Conservation (phyloP, 306 rosid genomes). For the Amphicarpaea edgeworthii region DNA sequence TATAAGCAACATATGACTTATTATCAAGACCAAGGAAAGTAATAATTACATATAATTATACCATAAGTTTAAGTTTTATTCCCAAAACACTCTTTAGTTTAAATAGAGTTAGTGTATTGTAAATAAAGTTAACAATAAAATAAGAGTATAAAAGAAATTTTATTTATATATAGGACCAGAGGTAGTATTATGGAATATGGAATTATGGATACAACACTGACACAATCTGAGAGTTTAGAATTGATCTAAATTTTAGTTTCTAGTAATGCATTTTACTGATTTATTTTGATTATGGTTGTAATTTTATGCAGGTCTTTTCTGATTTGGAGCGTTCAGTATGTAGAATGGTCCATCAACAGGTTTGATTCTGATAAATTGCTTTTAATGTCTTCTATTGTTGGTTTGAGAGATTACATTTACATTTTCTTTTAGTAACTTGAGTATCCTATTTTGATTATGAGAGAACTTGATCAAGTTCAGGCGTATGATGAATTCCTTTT, state of each 20-base stretch:
- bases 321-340: slow-evolving; percentile 97
- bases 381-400: slow-evolving; percentile 24
- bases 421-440: not conserved
- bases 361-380: slow-evolving; percentile 48
- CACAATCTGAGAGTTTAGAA: slow-evolving; percentile 27
- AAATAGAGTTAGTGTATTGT: too few species aligned
- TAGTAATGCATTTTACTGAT: slow-evolving; percentile 5
- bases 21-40: too few species aligned
- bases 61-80: too few species aligned
- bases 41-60: too few species aligned
- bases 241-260: slow-evolving; percentile 30
- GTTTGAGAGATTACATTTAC: slow-evolving; percentile 10
- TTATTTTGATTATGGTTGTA: slow-evolving; percentile 35
- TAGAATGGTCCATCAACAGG: slow-evolving; percentile 98
- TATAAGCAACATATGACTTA: too few species aligned
- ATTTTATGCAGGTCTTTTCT: slow-evolving; percentile 79
- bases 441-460: slow-evolving; percentile 18
- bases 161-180: too few species aligned
- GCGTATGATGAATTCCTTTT: slow-evolving; percentile 22
- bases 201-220: slow-evolving; percentile 15
- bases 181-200: too few species aligned
- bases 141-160: too few species aligned
- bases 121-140: too few species aligned
- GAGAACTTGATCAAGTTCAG: slow-evolving; percentile 29
- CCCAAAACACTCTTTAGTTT: too few species aligned